Evolutionary conservation across 1,284 basidiomycete genomes (phyloP).

Genomic region (Ustilago tritici): DNA sequence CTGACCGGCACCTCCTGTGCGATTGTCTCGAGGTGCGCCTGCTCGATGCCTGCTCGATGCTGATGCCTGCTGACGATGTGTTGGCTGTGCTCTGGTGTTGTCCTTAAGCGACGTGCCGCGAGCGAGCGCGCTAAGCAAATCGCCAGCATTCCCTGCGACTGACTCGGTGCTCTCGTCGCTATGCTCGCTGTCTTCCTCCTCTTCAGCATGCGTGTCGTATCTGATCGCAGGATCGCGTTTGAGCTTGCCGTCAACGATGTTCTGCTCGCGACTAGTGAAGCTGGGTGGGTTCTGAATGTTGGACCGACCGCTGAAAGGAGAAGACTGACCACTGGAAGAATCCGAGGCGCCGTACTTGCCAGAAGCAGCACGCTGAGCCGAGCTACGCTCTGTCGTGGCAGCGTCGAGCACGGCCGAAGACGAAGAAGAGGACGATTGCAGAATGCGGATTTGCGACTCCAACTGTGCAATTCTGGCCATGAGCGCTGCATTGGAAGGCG

Average conservation of each 20-base stretch:
- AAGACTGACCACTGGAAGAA: constrained; percentile 30
- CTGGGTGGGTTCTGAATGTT: constrained; percentile 32
- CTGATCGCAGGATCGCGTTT: constrained; percentile 2
- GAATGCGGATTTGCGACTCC: constrained; percentile 46
- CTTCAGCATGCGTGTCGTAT: constrained; percentile 1
- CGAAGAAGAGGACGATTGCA: constrained; percentile 38
- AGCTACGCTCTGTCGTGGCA: constrained; percentile 16
- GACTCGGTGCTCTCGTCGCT: constrained; percentile 43
- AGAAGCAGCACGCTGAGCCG: constrained; percentile 6
- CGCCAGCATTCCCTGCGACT: constrained; percentile 34
- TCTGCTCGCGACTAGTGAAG: constrained; percentile 45
- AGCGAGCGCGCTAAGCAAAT: constrained; percentile 34
- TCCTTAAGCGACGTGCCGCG: constrained; percentile 29
- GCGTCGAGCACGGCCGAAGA: constrained; percentile 20
- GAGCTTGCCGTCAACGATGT: not conserved
- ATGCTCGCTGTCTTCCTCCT: constrained; percentile 33
- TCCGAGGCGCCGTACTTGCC: constrained; percentile 21
- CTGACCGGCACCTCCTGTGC: not conserved
- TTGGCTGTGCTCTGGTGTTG: not conserved
- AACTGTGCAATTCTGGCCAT: constrained; percentile 56
- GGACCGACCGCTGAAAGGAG: constrained; percentile 27
- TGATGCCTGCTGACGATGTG: constrained; percentile 1
- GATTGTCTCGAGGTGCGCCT: not conserved
- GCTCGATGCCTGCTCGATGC: not conserved
- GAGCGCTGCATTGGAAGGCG: constrained; percentile 49